phyloP scores from a whole-genome alignment of 202 grass and related monocot genomes.

The Carex sylvatica region DNA sequence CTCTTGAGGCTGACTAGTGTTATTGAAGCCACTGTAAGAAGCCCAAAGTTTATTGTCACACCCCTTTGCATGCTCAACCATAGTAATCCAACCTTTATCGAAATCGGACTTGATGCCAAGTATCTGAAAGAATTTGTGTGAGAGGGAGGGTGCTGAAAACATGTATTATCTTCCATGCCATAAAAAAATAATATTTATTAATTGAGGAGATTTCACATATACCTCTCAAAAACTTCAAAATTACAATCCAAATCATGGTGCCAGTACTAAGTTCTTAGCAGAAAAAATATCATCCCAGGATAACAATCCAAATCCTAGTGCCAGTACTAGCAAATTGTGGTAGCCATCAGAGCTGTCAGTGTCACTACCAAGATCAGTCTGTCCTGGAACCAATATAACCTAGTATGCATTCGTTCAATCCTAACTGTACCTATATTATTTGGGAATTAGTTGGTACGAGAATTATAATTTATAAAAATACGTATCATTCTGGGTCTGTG shows the following conservation, averaged over 20 bases:
- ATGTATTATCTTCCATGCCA: not conserved
- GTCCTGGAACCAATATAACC: not conserved
- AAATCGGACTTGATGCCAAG: conserved; percentile 22
- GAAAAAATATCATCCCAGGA: not conserved
- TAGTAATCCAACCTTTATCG: conserved; percentile 28
- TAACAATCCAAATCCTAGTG: not conserved
- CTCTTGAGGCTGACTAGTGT: conserved; percentile 31
- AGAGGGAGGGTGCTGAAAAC: not conserved
- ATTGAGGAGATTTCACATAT: too few relatives aligned
- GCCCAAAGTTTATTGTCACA: conserved; percentile 32
- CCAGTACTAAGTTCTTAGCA: too few relatives aligned
- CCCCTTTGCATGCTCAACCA: conserved; percentile 44
- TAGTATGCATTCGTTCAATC: not conserved
- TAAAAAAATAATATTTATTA: not conserved
- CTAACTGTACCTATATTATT: not conserved
- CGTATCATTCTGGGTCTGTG: too few relatives aligned
- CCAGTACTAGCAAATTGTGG: too few relatives aligned
- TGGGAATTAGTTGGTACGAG: not conserved
- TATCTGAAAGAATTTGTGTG: conserved; percentile 9
- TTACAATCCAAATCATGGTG: not conserved
- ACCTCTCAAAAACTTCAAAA: too few relatives aligned
- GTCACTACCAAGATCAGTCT: not conserved
- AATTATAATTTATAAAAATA: not conserved
- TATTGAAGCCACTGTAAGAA: conserved; percentile 17
- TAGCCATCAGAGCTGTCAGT: not conserved